Percentiles rank a stretch among this genome's conserved stretches.
phyloP scores from a whole-genome alignment of 2,329 filamentous ascomycete species.

The Diaporthe ampelina region DNA sequence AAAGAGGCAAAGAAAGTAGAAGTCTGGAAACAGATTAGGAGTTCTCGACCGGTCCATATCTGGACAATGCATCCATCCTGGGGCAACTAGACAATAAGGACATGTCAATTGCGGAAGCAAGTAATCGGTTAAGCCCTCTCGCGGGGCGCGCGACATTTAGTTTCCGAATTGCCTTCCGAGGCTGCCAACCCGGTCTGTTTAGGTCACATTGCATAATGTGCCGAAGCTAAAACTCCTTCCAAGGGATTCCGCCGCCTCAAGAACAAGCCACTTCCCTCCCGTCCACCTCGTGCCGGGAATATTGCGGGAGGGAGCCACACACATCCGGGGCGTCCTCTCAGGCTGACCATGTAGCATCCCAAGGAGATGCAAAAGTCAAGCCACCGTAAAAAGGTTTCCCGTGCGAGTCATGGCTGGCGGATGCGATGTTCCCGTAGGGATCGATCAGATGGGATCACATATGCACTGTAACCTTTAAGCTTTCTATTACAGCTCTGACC shows the following conservation, averaged over 20 bases:
- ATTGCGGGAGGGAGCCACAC: background rate
- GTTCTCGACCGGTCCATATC: constrained; percentile 14
- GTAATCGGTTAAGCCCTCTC: background rate
- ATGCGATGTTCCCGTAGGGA: constrained; percentile 1
- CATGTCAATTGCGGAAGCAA: background rate
- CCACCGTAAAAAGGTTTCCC: constrained; percentile 1
- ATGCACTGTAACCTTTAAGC: constrained; percentile 22
- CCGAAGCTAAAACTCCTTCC: background rate
- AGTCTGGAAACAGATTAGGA: background rate
- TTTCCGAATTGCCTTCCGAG: background rate
- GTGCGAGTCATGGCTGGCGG: constrained; percentile 25
- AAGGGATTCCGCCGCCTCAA: background rate
- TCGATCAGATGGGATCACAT: constrained; percentile 29
- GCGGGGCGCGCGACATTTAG: background rate
- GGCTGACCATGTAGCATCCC: background rate
- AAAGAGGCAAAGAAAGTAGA: background rate
- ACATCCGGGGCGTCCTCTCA: background rate
- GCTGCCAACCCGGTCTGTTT: constrained; percentile 1
- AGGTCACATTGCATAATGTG: constrained; percentile 15
- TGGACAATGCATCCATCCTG: background rate
- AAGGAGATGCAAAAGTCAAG: constrained; percentile 1
- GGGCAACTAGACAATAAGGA: background rate
- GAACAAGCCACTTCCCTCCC: background rate
- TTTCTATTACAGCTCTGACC: constrained; percentile 11
- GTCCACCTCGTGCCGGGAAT: background rate